Conservation (phyloP, 768 basidiomycete genomes). For the Leucocoprinus birnbaumii region DNA sequence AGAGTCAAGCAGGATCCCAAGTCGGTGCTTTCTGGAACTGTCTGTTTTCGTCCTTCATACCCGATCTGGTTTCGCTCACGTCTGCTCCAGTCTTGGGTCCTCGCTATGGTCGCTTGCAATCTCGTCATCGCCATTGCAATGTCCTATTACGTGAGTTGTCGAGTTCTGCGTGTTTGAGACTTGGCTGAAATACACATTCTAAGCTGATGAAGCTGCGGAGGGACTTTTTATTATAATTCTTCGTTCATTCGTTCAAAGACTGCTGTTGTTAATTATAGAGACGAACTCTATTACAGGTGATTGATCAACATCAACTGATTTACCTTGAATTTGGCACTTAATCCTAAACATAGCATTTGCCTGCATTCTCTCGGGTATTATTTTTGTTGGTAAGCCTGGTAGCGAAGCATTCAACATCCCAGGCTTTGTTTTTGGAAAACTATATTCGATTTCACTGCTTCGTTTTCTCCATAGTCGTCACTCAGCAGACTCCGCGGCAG, state of each 20-base stretch:
- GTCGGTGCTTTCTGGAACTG: not conserved
- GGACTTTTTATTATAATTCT: not conserved
- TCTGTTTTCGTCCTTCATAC: not conserved
- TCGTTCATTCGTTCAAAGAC: not conserved
- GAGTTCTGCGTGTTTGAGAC: too few species aligned
- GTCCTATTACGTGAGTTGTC: conserved; percentile 1
- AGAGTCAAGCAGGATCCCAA: not conserved
- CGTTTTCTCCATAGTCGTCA: conserved; percentile 3
- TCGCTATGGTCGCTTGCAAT: conserved; percentile 3
- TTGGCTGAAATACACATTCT: not conserved
- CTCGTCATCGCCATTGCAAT: conserved; percentile 1
- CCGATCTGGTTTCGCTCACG: not conserved
- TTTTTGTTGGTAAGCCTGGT: not conserved
- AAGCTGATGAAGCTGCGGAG: conserved; percentile 3
- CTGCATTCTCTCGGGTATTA: not conserved
- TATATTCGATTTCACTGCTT: conserved; percentile 1
- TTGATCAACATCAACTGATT: not conserved
- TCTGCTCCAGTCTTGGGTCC: not conserved
- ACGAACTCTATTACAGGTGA: conserved; percentile 3
- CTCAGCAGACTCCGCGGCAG: not conserved
- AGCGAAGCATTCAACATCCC: conserved; percentile 1
- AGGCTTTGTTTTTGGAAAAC: not conserved
- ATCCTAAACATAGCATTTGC: not conserved
- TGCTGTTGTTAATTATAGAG: conserved; percentile 1
- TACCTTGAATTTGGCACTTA: not conserved